These are phyloP conservation scores for Cryptosporidium canis DNA, from an alignment of 169 alveolate species.

Conservation along the genomic window DNA sequence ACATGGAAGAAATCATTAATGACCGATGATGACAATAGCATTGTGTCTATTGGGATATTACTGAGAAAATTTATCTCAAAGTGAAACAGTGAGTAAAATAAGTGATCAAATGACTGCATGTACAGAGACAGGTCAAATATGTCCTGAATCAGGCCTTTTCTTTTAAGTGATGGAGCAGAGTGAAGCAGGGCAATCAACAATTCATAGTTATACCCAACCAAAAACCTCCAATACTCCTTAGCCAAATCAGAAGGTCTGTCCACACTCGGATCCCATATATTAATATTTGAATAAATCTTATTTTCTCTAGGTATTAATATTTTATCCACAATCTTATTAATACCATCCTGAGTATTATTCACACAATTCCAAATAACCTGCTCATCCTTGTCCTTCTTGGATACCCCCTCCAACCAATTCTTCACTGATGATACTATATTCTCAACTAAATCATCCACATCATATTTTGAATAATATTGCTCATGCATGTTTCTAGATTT, in stretches of 20 bases:
- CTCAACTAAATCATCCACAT: slow-evolving; percentile 34
- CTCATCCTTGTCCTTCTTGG: not conserved
- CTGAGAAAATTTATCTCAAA: slow-evolving; percentile 50
- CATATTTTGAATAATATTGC: slow-evolving; percentile 1
- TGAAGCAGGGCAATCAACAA: slow-evolving; percentile 44
- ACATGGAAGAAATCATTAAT: slow-evolving; percentile 63
- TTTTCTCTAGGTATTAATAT: not conserved
- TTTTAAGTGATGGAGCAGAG: slow-evolving; percentile 39
- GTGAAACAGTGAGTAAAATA: slow-evolving; percentile 33
- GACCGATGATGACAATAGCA: slow-evolving; percentile 37
- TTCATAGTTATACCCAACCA: slow-evolving; percentile 31
- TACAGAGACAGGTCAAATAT: slow-evolving; percentile 26
- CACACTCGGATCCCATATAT: slow-evolving; percentile 59
- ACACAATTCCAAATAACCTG: not conserved
- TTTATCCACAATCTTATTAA: not conserved
- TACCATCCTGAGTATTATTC: not conserved
- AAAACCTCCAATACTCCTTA: slow-evolving; percentile 55
- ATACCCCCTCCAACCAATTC: not conserved
- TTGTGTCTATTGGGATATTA: slow-evolving; percentile 54
- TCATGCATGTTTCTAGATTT: slow-evolving; percentile 4
- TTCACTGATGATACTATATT: not conserved
- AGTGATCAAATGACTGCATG: slow-evolving; percentile 65
- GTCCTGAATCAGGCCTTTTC: slow-evolving; percentile 28
- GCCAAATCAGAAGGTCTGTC: slow-evolving; percentile 22
- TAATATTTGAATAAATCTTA: not conserved